Evolutionary conservation across 2,329 filamentous ascomycete species (phyloP).

Genomic region (Bipolaris cookei): DNA sequence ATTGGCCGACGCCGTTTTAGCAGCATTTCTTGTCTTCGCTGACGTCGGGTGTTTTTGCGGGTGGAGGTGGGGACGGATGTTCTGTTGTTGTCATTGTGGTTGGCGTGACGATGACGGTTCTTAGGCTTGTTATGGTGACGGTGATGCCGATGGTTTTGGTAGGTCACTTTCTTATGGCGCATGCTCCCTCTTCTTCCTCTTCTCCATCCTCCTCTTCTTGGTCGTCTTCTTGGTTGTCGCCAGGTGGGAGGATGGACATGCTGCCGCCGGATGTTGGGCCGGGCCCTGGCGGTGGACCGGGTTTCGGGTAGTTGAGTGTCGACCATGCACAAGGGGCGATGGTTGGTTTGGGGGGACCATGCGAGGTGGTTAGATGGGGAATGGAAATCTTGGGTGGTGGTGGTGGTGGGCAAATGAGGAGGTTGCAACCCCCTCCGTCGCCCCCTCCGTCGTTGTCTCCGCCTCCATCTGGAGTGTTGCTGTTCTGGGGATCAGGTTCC

Average conservation of each 20-base stretch:
- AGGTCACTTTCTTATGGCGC: background rate
- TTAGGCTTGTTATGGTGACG: background rate
- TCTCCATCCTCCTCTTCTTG: background rate
- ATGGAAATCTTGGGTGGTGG: background rate
- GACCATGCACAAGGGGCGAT: background rate
- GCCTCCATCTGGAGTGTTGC: background rate
- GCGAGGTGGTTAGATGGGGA: background rate
- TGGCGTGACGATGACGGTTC: background rate
- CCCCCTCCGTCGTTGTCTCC: background rate
- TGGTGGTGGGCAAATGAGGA: background rate
- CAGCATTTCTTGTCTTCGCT: background rate
- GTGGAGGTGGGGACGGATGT: no score
- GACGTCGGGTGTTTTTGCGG: no score
- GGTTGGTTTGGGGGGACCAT: background rate
- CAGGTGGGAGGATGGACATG: background rate
- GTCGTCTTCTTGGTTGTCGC: background rate
- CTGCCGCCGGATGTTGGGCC: background rate
- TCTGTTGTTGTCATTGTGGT: no score
- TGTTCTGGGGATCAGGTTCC: background rate
- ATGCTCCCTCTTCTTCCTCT: background rate
- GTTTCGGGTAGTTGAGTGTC: background rate
- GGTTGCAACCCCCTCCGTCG: background rate
- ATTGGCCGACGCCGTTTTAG: background rate
- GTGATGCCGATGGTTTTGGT: background rate
- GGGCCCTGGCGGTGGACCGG: background rate